Evolutionary conservation across 441 rosid genomes (phyloP).

Genomic region (Gossypium lobatum): DNA sequence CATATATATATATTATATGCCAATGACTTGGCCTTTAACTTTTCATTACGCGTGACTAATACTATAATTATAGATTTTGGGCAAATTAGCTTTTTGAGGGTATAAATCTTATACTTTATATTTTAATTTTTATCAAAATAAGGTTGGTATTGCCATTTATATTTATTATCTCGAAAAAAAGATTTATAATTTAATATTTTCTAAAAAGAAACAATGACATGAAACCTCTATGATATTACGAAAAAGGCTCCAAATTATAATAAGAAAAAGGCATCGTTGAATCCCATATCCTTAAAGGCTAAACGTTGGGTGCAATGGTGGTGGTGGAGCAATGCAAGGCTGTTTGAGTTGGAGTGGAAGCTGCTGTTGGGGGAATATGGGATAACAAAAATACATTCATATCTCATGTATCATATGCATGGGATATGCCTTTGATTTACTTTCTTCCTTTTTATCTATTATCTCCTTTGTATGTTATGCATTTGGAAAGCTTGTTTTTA

Average conservation of each 20-base stretch:
- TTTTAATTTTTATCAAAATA: too few relatives aligned
- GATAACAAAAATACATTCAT: neutral
- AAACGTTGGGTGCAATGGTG: conserved; percentile 19
- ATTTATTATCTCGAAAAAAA: neutral
- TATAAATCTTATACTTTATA: neutral
- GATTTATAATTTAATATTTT: neutral
- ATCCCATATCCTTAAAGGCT: too few relatives aligned
- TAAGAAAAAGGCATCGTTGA: neutral
- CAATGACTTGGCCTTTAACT: conserved; percentile 30
- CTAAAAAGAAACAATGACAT: neutral
- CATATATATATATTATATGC: neutral
- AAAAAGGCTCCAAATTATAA: neutral
- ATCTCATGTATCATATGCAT: neutral
- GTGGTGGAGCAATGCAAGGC: conserved; percentile 42
- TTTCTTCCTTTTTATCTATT: neutral
- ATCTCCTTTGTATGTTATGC: conserved; percentile 17
- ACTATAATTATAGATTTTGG: conserved; percentile 2
- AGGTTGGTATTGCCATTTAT: neutral
- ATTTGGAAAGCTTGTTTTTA: conserved; percentile 26
- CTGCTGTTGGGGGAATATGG: neutral
- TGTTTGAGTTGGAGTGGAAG: conserved; percentile 1
- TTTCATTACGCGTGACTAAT: conserved; percentile 46
- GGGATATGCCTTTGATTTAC: neutral
- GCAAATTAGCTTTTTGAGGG: conserved; percentile 1
- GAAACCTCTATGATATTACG: neutral